Evolutionary conservation across 192 early-diverging fungal genomes (phyloP).

Genomic region (Chytriomyces confervae): DNA sequence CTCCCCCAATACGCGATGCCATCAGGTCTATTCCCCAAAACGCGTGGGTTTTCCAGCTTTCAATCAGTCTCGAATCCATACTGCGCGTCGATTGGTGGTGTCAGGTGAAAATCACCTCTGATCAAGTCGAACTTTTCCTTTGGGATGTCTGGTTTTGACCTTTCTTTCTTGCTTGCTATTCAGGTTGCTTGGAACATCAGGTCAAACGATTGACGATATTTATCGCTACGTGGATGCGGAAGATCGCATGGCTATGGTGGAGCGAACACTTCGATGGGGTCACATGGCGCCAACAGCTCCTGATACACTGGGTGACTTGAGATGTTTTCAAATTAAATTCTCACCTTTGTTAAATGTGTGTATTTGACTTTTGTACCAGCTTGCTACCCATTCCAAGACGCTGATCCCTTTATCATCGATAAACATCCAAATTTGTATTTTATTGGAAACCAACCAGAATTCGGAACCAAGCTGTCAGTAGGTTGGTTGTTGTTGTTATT

Average conservation of each 20-base stretch:
- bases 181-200: slow-evolving; percentile 79
- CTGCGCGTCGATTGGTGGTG: slow-evolving; percentile 68
- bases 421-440: slow-evolving; percentile 84
- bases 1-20: slow-evolving; percentile 91
- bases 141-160: neutral
- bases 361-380: slow-evolving; percentile 47
- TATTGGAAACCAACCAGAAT: slow-evolving; percentile 84
- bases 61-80: slow-evolving; percentile 82
- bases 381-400: slow-evolving; percentile 88
- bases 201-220: slow-evolving; percentile 90
- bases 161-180: neutral
- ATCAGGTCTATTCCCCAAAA: slow-evolving; percentile 69
- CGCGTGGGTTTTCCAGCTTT: slow-evolving; percentile 68
- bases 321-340: neutral
- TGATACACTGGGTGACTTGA: slow-evolving; percentile 84
- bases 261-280: slow-evolving; percentile 75
- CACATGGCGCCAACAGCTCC: slow-evolving; percentile 93
- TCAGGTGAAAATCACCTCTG: slow-evolving; percentile 46
- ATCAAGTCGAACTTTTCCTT: neutral
- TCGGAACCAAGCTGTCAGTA: slow-evolving; percentile 60
- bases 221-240: slow-evolving; percentile 65
- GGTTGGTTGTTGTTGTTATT: slow-evolving; percentile 32
- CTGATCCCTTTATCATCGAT: slow-evolving; percentile 86
- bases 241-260: slow-evolving; percentile 75
- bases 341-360: neutral